Evolutionary conservation across 169 alveolate genomes (phyloP).

Genomic region (Cryptosporidium bovis): DNA sequence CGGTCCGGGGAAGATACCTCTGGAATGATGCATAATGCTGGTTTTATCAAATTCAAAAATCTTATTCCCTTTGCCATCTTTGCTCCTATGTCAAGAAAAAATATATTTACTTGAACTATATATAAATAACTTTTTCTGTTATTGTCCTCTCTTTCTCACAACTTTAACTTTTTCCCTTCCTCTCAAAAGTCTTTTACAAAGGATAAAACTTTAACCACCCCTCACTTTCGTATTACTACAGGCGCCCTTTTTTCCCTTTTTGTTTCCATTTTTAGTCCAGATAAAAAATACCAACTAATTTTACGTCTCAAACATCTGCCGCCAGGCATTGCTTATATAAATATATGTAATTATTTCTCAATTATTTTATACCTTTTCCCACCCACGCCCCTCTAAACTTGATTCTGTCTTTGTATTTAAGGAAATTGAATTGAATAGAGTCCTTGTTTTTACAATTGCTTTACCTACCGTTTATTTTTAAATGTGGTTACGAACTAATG

Average conservation of each 20-base stretch:
- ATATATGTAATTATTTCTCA: no score
- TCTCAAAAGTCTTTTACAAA: no score
- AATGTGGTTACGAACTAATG: no score
- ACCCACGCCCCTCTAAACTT: conserved; percentile 10
- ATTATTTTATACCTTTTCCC: background rate
- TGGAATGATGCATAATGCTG: conserved; percentile 96
- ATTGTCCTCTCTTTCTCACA: background rate
- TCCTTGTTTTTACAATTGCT: no score
- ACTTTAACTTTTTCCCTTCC: no score
- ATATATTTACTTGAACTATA: background rate
- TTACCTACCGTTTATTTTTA: no score
- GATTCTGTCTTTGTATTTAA: no score
- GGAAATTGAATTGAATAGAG: no score
- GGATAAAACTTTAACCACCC: conserved; percentile 14
- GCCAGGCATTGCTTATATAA: no score
- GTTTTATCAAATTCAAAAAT: conserved; percentile 94
- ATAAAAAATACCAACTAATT: background rate
- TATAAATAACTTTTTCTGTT: background rate
- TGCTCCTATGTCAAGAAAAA: background rate
- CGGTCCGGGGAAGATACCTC: conserved; percentile 96
- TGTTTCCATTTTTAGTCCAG: conserved; percentile 30
- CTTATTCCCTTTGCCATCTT: conserved; percentile 78
- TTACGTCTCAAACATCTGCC: conserved; percentile 27
- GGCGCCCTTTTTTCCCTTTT: conserved; percentile 12
- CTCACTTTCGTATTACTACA: conserved; percentile 34